Percentiles rank a stretch among this genome's conserved stretches.
Conservation (phyloP, 768 basidiomycete species). For the Pleurotus citrinopileatus region DNA sequence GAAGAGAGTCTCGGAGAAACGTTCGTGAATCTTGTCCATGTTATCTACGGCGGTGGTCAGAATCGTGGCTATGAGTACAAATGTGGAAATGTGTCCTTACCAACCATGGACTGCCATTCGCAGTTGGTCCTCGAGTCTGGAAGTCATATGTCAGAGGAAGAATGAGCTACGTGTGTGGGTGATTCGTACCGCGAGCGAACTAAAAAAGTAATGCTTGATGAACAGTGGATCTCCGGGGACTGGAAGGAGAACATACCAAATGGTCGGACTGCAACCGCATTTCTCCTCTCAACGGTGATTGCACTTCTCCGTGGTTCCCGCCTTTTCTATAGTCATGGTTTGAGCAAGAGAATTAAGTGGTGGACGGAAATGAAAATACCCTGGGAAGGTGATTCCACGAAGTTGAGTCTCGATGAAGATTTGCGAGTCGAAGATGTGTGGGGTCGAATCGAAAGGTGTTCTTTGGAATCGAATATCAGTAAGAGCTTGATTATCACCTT, state of each 20-base stretch:
- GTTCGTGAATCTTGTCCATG: constrained; percentile 29
- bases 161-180: neutral
- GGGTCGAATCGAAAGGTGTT: constrained; percentile 46
- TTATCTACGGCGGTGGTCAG: too few relatives aligned
- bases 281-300: constrained; percentile 36
- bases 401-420: constrained; percentile 45
- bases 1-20: constrained; percentile 38
- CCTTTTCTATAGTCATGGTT: too few relatives aligned
- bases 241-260: constrained; percentile 17
- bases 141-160: neutral
- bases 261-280: constrained; percentile 45
- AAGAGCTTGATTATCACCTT: neutral
- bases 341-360: too few relatives aligned
- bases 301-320: constrained; percentile 35
- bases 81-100: constrained; percentile 18
- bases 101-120: constrained; percentile 42
- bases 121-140: constrained; percentile 44
- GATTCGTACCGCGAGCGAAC: constrained; percentile 27
- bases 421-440: constrained; percentile 39
- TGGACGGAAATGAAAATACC: too few relatives aligned
- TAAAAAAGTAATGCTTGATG: constrained; percentile 8
- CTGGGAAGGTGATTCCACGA: constrained; percentile 39
- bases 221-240: neutral
- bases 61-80: neutral
- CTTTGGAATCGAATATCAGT: neutral